These are phyloP conservation scores for Ceratocystis huliohia DNA, from an alignment of 2,329 filamentous ascomycete genomes.

Conservation along the genomic window DNA sequence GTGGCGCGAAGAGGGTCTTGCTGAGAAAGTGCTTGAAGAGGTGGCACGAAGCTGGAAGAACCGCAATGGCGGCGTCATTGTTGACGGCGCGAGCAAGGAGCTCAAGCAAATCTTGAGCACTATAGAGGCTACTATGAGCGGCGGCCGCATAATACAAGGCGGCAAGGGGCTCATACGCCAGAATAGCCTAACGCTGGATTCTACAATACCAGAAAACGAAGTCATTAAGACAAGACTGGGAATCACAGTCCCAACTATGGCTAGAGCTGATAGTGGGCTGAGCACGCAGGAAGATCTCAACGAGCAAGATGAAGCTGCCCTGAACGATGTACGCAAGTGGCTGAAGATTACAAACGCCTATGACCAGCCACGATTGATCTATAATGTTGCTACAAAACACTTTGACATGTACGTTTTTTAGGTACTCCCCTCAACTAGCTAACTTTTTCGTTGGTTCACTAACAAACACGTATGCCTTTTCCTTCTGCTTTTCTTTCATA, in stretches of 20 bases:
- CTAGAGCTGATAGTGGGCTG: conserved; percentile 47
- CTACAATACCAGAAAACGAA: conserved; percentile 36
- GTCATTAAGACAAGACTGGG: conserved; percentile 44
- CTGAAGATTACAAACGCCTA: conserved; percentile 73
- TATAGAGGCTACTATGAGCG: conserved; percentile 76
- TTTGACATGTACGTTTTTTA: conserved; percentile 55
- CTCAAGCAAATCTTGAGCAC: conserved; percentile 73
- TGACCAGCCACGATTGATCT: conserved; percentile 67
- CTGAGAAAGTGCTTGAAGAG: conserved; percentile 85
- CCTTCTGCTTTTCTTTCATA: conserved; percentile 25
- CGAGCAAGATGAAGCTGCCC: conserved; percentile 43
- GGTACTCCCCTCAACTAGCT: not conserved
- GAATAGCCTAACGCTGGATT: conserved; percentile 50
- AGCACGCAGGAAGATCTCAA: conserved; percentile 45
- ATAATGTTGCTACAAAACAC: conserved; percentile 73
- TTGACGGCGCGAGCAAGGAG: conserved; percentile 65
- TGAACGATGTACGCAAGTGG: conserved; percentile 65
- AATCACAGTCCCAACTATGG: conserved; percentile 17
- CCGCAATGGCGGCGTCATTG: conserved; percentile 74
- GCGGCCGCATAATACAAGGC: conserved; percentile 53
- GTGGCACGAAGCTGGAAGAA: conserved; percentile 86
- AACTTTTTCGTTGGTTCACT: not conserved
- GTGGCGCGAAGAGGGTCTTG: conserved; percentile 92
- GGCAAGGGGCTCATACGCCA: conserved; percentile 46
- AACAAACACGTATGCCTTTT: conserved; percentile 18